Evolutionary conservation across 768 basidiomycete species (phyloP), one percentile per base, ranked within the genome.

Genomic region (Pulveroboletus sp.): DNA sequence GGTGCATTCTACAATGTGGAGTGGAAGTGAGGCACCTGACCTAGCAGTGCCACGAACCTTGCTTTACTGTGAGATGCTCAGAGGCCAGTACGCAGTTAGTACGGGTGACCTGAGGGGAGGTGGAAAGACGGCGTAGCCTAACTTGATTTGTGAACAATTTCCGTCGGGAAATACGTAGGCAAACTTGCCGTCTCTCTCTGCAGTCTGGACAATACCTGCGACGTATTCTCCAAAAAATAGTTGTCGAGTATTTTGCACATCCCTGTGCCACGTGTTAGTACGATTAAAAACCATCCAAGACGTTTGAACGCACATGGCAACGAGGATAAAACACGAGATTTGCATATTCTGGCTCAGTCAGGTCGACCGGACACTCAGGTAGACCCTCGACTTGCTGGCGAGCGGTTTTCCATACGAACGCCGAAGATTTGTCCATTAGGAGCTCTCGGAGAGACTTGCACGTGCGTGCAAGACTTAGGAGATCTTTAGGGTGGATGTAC

Each of bases 281-380:
- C 7, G 4, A 17, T 17, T 37, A 17, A 37, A 8, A 17, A 4
- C 8, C 8, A 17, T 17, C 8, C n/a, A 8, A 37, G 36, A 37
- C n/a, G 15, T 18, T 17, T 11, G 24, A 31, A 50, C 52, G 26
- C 32, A 55, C 59, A 28, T 58, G 39, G 43, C 53, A 79, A 10
- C 48, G 51, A 12, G 54, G n/a, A 11, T 24, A 38, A 32, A 62
- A 79, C 9, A 66, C 68, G n/a, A 80, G 70, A 50, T 67, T 70
- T 8, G 73, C 69, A 50, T 74, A 79, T 47, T 74, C 68, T 0
- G 67, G 69, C 51, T 80, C 77, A 15, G 57, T 67, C 46, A 79
- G 57, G 57, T 79, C 77, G 3, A 47, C 39, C 0, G 77, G 79
- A 47, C 74, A 75, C 7, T 62, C 47, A 2, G 78, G 79, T 6